A percentile compares a stretch with the other conserved stretches of the same genome.
Evolutionary conservation across 768 basidiomycete species (phyloP).

Genomic region (Boletales sp.): DNA sequence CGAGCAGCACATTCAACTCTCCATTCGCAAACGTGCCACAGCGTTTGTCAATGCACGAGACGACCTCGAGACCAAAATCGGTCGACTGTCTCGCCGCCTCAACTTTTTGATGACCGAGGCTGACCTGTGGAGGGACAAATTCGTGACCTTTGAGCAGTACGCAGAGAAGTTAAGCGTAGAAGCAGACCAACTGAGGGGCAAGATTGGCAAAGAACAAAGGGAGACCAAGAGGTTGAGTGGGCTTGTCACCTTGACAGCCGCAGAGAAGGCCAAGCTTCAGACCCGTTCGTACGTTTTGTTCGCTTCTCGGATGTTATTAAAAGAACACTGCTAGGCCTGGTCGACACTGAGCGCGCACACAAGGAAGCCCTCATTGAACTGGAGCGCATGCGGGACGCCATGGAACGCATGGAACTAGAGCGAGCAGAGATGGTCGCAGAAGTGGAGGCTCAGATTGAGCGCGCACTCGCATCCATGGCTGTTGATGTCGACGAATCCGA

Average conservation of each 20-base stretch:
- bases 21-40: slow-evolving; percentile 90
- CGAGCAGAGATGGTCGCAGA: slow-evolving; percentile 90
- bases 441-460: slow-evolving; percentile 88
- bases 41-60: slow-evolving; percentile 93
- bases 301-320: neutral
- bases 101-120: slow-evolving; percentile 92
- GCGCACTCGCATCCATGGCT: slow-evolving; percentile 81
- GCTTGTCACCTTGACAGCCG: slow-evolving; percentile 69
- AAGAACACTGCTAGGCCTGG: slow-evolving; percentile 52
- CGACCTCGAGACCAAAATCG: slow-evolving; percentile 92
- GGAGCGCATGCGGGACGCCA: slow-evolving; percentile 75
- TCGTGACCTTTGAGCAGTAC: slow-evolving; percentile 91
- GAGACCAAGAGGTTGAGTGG: slow-evolving; percentile 85
- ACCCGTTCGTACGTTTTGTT: slow-evolving; percentile 50
- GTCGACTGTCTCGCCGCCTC: slow-evolving; percentile 75
- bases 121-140: slow-evolving; percentile 90
- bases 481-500: slow-evolving; percentile 75
- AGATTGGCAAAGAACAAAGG: slow-evolving; percentile 88
- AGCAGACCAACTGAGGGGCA: slow-evolving; percentile 77
- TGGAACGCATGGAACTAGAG: slow-evolving; percentile 86
- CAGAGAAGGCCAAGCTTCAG: slow-evolving; percentile 77
- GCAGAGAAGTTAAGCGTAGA: slow-evolving; percentile 88
- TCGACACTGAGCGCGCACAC: slow-evolving; percentile 79
- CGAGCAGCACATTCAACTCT: slow-evolving; percentile 81
- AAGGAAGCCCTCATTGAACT: slow-evolving; percentile 78